Evolutionary conservation across 345 rosid species (phyloP), one percentile per base, ranked within the genome.

Genomic region (Clarkia xantiana): DNA sequence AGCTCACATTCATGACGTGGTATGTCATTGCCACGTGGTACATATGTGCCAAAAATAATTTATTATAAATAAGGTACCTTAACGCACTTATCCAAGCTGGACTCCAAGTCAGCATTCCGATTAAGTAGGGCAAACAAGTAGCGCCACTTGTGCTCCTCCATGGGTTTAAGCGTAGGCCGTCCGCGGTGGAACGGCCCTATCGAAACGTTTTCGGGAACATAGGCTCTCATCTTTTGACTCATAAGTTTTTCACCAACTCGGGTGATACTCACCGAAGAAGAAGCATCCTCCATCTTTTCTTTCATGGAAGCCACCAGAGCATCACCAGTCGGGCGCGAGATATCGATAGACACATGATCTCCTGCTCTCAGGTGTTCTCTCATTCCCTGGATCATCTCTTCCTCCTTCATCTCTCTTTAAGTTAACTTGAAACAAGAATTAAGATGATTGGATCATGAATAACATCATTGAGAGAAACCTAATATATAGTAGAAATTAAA

Each of bases 111-210:
- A 0, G 69, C 56, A 18, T 55, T 51, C 45, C 82, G 71, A 6
- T 52, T 62, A 19, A 79, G 72, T 18, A 76, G 77, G 0, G 69
- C 62, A 29, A 73, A 45, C 6, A 67, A 9, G 46, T 79, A 76
- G 12, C 74, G 69, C 82, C 71, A 71, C 39, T 79, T 79, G 9
- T 69, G 72, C 1, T 57, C 56, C 54, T 76, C 73, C 67, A 59
- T 63, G 17, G 45, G 0, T n/a, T 0, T 3, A 1, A 50, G 9
- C 16, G 0, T 14, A 14, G 0, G 0, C 2, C 11, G 11, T 0
- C 17, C 38, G 0, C 47, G 72, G 58, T 71, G 72, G 47, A 67
- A 64, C 49, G 77, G 76, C 11, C 86, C 86, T 2, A 79, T 61
- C 15, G 80, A 71, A 6, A 79, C 48, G 29, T 40, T 67, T 4